Conservation (phyloP, 306 rosid genomes). For the Cyclanthera cordifolia region DNA sequence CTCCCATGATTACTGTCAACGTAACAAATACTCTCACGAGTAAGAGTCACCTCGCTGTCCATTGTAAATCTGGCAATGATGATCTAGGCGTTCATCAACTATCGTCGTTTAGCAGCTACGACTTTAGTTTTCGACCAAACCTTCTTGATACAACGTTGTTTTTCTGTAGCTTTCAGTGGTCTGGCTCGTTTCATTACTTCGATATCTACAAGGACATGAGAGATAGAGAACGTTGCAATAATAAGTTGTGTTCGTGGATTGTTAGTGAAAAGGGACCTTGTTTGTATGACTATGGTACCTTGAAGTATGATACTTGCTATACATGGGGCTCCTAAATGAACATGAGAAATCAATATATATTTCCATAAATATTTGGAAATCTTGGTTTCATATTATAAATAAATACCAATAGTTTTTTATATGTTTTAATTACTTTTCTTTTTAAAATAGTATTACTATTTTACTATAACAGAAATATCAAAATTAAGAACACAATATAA, state of each 20-base stretch:
- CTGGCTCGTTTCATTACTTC: background rate
- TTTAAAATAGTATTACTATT: too few relatives aligned
- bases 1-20: too few relatives aligned
- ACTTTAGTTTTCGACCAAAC: constrained; percentile 6
- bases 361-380: too few relatives aligned
- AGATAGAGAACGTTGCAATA: background rate
- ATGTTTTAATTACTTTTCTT: too few relatives aligned
- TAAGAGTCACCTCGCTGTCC: too few relatives aligned
- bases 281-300: background rate
- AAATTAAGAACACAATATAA: too few relatives aligned
- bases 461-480: too few relatives aligned
- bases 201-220: background rate
- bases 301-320: background rate
- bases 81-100: background rate
- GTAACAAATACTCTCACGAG: too few relatives aligned
- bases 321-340: background rate
- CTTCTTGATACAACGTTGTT: background rate
- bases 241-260: background rate
- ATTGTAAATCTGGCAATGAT: too few relatives aligned
- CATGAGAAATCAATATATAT: too few relatives aligned
- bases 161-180: constrained; percentile 1
- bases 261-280: background rate
- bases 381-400: too few relatives aligned
- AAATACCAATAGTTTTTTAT: too few relatives aligned
- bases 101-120: background rate